These are phyloP conservation scores for Euphrasia confusa DNA, from an alignment of 257 asterid species.

Conservation along the genomic window DNA sequence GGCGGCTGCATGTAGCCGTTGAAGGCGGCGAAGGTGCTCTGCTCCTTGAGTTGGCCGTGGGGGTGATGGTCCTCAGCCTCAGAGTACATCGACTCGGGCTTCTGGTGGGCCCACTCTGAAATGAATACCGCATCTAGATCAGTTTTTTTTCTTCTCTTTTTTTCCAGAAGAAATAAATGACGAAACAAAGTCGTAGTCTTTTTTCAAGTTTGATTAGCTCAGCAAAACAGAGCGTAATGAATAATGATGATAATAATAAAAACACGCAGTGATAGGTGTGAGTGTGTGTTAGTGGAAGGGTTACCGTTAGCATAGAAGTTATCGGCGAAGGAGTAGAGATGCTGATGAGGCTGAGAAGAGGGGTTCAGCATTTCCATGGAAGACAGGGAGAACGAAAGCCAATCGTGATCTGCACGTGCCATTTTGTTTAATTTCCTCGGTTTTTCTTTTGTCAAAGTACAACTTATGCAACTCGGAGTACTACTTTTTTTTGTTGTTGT, in stretches of 20 bases:
- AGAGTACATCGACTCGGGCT: slow-evolving; percentile 40
- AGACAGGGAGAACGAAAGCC: slow-evolving; percentile 86
- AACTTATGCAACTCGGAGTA: not conserved
- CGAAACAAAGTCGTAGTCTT: slow-evolving; percentile 39
- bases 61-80: slow-evolving; percentile 26
- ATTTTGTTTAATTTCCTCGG: slow-evolving; percentile 18
- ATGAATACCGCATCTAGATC: no score
- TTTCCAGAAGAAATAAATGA: no score
- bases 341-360: slow-evolving; percentile 46
- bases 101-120: slow-evolving; percentile 54
- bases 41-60: no score
- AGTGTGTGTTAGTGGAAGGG: not conserved
- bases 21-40: no score
- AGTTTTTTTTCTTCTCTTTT: no score
- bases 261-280: not conserved
- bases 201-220: slow-evolving; percentile 43
- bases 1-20: no score
- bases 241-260: no score
- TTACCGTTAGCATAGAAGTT: slow-evolving; percentile 67
- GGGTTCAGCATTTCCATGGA: slow-evolving; percentile 67
- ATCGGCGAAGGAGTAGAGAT: slow-evolving; percentile 58
- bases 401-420: slow-evolving; percentile 48
- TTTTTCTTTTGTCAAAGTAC: slow-evolving; percentile 1
- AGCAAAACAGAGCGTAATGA: slow-evolving; percentile 31
- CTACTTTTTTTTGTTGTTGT: not conserved